Conservation (phyloP, 2,329 filamentous ascomycete genomes). For the Aquanectria penicillioides region DNA sequence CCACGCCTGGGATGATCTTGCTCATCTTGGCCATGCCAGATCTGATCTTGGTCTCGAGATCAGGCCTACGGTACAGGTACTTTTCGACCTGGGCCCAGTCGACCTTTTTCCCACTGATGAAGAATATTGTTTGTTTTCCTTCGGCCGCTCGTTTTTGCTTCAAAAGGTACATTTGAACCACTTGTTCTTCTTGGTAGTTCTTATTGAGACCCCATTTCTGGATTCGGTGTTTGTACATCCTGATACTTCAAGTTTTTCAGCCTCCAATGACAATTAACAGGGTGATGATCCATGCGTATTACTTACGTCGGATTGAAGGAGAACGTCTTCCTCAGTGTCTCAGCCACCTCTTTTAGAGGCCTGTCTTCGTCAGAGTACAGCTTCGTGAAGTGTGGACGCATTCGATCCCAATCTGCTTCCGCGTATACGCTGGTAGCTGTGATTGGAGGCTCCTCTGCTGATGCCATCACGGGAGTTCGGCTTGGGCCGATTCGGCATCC, state of each 20-base stretch:
- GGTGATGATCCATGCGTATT: no score
- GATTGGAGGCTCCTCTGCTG: no score
- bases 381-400: background rate
- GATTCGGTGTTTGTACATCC: background rate
- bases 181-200: background rate
- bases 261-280: background rate
- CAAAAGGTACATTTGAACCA: background rate
- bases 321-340: background rate
- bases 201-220: slow-evolving; percentile 4
- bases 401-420: background rate
- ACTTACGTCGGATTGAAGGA: background rate
- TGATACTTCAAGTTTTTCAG: background rate
- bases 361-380: background rate
- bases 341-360: background rate
- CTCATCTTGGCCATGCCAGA: background rate
- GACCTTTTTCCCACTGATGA: background rate
- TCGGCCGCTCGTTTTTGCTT: background rate
- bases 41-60: background rate
- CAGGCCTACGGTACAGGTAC: background rate
- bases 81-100: slow-evolving; percentile 1
- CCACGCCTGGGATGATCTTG: background rate
- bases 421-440: background rate
- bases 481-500: no score
- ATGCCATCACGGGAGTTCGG: no score
- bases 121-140: background rate